phyloP scores from a whole-genome alignment of 495 filamentous ascomycete genomes.

The Pseudoneurospora amorphoporcata region DNA sequence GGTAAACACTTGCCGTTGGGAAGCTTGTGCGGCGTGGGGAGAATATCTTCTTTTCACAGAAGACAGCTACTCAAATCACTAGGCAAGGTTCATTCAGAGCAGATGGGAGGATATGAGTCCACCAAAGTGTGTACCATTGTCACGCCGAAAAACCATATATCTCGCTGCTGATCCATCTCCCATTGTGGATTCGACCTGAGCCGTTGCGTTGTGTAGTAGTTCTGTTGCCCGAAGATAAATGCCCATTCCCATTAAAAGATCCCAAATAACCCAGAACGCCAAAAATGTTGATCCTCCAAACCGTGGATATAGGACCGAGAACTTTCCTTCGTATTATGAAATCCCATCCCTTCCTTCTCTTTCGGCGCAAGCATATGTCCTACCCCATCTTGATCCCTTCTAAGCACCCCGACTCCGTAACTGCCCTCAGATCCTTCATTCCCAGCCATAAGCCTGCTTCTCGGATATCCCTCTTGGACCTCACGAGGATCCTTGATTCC shows the following conservation, averaged over 20 bases:
- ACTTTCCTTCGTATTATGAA: not conserved
- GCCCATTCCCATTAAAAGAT: not conserved
- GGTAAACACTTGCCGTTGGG: not conserved
- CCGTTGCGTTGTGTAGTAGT: not conserved
- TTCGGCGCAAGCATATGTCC: not conserved
- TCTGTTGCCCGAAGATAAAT: not conserved
- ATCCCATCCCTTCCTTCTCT: not conserved
- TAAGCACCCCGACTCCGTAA: not conserved
- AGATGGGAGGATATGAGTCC: not conserved
- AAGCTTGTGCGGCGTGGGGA: not conserved
- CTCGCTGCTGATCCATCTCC: not conserved
- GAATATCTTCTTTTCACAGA: not conserved
- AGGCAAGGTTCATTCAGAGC: not conserved
- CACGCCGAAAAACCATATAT: not conserved
- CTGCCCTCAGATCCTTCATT: not conserved
- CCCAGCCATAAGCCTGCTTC: not conserved
- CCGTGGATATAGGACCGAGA: not conserved
- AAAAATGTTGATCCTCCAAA: not conserved
- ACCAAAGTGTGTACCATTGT: not conserved
- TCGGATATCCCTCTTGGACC: not conserved
- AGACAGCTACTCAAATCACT: not conserved
- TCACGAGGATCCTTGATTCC: not conserved
- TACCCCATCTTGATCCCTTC: not conserved
- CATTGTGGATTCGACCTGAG: not conserved
- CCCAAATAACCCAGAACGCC: not conserved